These are phyloP conservation scores for Paraconiothyrium brasiliense DNA, from an alignment of 2,329 filamentous ascomycete species.

Conservation along the genomic window DNA sequence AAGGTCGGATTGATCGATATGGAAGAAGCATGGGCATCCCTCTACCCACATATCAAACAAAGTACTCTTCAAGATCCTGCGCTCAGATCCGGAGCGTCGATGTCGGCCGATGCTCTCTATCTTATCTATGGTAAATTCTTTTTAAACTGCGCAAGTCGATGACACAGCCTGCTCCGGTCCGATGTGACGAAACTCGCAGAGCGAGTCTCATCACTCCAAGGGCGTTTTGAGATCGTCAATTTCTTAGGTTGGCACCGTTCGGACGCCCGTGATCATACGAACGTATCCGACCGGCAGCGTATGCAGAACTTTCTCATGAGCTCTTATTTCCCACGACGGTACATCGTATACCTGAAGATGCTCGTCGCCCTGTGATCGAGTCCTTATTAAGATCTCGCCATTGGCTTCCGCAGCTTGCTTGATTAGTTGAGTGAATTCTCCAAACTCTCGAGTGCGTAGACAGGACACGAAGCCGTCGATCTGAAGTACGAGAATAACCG, in stretches of 20 bases:
- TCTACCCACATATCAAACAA: background rate
- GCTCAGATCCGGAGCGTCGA: background rate
- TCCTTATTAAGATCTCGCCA: background rate
- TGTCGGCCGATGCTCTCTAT: background rate
- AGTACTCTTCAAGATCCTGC: background rate
- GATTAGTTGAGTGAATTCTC: constrained; percentile 68
- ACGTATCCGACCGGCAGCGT: constrained; percentile 12
- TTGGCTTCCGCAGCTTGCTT: constrained; percentile 8
- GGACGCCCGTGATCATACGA: constrained; percentile 10
- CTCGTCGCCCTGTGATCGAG: background rate
- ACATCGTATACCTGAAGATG: background rate
- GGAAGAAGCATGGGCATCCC: background rate
- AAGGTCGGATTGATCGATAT: too few relatives aligned
- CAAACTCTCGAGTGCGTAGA: constrained; percentile 71
- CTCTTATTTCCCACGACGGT: constrained; percentile 7
- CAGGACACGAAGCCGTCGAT: constrained; percentile 76
- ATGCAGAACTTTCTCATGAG: constrained; percentile 5
- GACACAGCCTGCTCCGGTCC: background rate
- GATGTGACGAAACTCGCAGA: background rate
- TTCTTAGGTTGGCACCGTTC: background rate
- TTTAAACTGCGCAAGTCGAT: background rate
- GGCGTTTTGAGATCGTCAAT: background rate
- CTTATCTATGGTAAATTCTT: background rate
- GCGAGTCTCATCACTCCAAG: background rate
- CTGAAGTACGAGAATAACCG: constrained; percentile 71